Evolutionary conservation across 345 rosid species (phyloP).

Genomic region (Barbarea vulgaris): DNA sequence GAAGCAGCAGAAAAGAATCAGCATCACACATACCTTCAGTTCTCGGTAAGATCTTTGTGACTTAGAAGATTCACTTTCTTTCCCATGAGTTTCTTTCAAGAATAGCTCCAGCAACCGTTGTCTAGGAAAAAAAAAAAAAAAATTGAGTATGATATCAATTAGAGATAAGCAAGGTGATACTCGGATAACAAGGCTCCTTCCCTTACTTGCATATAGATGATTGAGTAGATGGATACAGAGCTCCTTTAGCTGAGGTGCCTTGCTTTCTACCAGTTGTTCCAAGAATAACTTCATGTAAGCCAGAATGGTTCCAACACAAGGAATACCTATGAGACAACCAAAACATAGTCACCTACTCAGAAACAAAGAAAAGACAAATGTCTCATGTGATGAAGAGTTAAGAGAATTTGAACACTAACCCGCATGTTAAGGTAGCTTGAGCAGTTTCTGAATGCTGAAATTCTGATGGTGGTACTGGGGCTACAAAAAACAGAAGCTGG

Average conservation of each 20-base stretch:
- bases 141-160: constrained; percentile 1
- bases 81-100: constrained; percentile 43
- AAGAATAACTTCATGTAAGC: constrained; percentile 87
- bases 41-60: constrained; percentile 60
- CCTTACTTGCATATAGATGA: constrained; percentile 91
- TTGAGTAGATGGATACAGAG: constrained; percentile 71
- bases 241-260: constrained; percentile 89
- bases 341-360: background rate
- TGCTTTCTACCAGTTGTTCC: constrained; percentile 96
- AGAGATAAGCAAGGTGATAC: background rate
- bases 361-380: constrained; percentile 14
- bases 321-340: constrained; percentile 62
- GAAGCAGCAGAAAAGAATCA: constrained; percentile 24
- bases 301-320: constrained; percentile 83
- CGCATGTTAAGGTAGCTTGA: constrained; percentile 82
- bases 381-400: constrained; percentile 21
- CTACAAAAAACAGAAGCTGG: constrained; percentile 75
- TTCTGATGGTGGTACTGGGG: constrained; percentile 69
- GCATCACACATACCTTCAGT: constrained; percentile 63
- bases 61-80: constrained; percentile 26
- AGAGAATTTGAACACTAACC: constrained; percentile 48
- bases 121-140: constrained; percentile 36
- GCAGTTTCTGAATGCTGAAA: constrained; percentile 92
- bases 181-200: constrained; percentile 8
- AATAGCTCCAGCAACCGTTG: constrained; percentile 63